Percentiles rank a stretch among this genome's conserved stretches.
phyloP scores from a whole-genome alignment of 768 basidiomycete species.

The Tylopilus plumbeoviolaceoides region DNA sequence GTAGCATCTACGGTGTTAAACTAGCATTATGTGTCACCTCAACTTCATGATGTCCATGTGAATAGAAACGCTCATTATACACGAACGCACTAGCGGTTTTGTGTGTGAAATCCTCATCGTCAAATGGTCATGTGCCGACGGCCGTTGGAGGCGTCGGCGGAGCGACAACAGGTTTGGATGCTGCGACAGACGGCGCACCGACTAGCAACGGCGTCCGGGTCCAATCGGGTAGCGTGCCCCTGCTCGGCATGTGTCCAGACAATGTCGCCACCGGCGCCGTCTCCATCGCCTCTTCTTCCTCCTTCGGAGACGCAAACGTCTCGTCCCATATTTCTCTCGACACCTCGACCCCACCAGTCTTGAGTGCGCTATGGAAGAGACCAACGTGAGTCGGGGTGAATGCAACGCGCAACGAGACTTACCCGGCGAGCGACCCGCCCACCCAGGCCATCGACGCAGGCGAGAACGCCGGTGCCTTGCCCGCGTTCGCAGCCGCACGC shows the following conservation, averaged over 20 bases:
- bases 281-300: conserved; percentile 33
- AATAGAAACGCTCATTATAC: conserved; percentile 6
- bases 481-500: conserved; percentile 58
- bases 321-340: conserved; percentile 86
- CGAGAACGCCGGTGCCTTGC: conserved; percentile 84
- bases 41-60: conserved; percentile 9
- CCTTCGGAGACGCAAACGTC: conserved; percentile 35
- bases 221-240: conserved; percentile 75
- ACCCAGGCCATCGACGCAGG: conserved; percentile 86
- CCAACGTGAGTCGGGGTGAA: too few species aligned
- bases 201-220: conserved; percentile 57
- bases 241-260: conserved; percentile 27
- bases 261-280: conserved; percentile 4
- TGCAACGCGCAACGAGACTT: conserved; percentile 25
- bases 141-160: conserved; percentile 21
- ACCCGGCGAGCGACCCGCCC: conserved; percentile 92
- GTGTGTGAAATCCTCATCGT: not conserved
- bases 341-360: conserved; percentile 82
- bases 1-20: conserved; percentile 9
- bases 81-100: not conserved
- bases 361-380: conserved; percentile 55
- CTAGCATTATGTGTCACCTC: not conserved
- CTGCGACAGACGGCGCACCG: conserved; percentile 60
- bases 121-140: conserved; percentile 34
- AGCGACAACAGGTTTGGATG: conserved; percentile 8